Evolutionary conservation across 768 basidiomycete species (phyloP).

Genomic region (Tricholoma sp.): DNA sequence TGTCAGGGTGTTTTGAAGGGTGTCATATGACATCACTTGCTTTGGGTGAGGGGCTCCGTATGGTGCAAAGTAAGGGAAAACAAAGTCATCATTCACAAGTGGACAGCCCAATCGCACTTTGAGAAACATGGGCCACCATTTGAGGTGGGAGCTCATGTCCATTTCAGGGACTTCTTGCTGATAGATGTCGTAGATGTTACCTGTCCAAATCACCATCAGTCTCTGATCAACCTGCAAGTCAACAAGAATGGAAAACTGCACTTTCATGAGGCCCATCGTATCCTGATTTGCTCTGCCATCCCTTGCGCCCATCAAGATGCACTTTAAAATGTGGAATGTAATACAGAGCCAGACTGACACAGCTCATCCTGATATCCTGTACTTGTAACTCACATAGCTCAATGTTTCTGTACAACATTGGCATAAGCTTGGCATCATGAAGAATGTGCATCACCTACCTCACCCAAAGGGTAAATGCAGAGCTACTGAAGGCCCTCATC

Average conservation of each 20-base stretch:
- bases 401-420: background rate
- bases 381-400: background rate
- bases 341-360: too few relatives aligned
- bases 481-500: conserved; percentile 23
- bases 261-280: too few relatives aligned
- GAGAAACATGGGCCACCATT: conserved; percentile 19
- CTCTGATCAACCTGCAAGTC: background rate
- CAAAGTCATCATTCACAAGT: conserved; percentile 21
- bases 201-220: conserved; percentile 3
- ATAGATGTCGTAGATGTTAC: conserved; percentile 31
- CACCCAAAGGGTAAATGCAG: conserved; percentile 27
- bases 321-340: too few relatives aligned
- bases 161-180: conserved; percentile 24
- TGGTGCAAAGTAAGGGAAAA: conserved; percentile 27
- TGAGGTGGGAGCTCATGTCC: conserved; percentile 24
- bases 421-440: background rate
- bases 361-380: too few relatives aligned
- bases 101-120: conserved; percentile 6
- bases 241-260: background rate
- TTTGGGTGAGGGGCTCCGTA: conserved; percentile 22
- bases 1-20: conserved; percentile 21
- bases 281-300: too few relatives aligned
- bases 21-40: conserved; percentile 22
- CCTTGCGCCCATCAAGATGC: too few relatives aligned
- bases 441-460: conserved; percentile 15